phyloP scores from a whole-genome alignment of 2,329 filamentous ascomycete species.

The Aspergillus niger region DNA sequence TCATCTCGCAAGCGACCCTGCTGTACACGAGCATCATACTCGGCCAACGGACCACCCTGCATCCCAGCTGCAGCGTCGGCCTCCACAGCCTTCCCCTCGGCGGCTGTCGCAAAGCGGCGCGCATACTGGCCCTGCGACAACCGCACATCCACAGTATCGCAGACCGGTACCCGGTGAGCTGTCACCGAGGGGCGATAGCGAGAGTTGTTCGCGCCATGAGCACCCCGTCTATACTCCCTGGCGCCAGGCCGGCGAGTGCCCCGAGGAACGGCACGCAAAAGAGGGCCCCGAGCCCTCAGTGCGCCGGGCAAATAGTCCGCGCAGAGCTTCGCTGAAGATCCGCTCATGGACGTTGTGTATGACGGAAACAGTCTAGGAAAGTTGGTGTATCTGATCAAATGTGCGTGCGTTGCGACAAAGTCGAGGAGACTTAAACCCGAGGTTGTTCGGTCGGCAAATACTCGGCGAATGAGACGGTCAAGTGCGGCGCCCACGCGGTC shows the following conservation, averaged over 20 bases:
- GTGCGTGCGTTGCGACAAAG: constrained; percentile 8
- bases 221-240: constrained; percentile 19
- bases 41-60: constrained; percentile 70
- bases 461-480: constrained; percentile 13
- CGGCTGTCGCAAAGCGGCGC: constrained; percentile 22
- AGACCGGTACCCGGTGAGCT: not conserved
- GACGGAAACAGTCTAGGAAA: not conserved
- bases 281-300: constrained; percentile 24
- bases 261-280: constrained; percentile 23
- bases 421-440: not conserved
- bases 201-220: constrained; percentile 15
- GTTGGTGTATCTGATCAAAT: not conserved
- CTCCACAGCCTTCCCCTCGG: constrained; percentile 11
- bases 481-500: constrained; percentile 14
- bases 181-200: not conserved
- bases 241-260: constrained; percentile 21
- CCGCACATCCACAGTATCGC: constrained; percentile 3
- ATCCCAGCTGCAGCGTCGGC: constrained; percentile 12
- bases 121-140: constrained; percentile 5
- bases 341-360: constrained; percentile 29
- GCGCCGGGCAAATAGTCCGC: constrained; percentile 31
- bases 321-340: constrained; percentile 34
- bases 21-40: constrained; percentile 82
- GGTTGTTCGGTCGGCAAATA: constrained; percentile 16
- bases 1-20: constrained; percentile 78